A percentile compares a stretch with the other conserved stretches of the same genome.
These are phyloP conservation scores for Nitzschia sp. DNA, from an alignment of 108 stramenopile species.

Conservation along the genomic window DNA sequence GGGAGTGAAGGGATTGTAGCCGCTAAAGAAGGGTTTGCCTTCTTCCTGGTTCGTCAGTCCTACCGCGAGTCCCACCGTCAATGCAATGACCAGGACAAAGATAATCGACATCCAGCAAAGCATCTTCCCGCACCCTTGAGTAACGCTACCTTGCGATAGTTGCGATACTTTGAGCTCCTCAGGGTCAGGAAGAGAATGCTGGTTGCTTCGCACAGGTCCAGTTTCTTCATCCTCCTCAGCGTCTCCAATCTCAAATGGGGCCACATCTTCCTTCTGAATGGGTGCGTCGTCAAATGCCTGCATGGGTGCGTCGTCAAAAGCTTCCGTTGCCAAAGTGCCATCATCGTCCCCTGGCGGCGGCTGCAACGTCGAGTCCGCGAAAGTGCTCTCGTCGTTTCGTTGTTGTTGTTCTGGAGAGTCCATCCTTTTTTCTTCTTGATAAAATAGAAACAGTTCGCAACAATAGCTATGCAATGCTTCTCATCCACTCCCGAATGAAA, in stretches of 20 bases:
- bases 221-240: neutral
- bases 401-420: neutral
- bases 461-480: no score
- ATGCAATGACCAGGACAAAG: slow-evolving; percentile 13
- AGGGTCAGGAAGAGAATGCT: slow-evolving; percentile 26
- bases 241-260: slow-evolving; percentile 16
- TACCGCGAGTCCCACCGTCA: slow-evolving; percentile 15
- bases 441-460: no score
- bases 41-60: neutral
- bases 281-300: neutral
- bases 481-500: no score
- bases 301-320: neutral
- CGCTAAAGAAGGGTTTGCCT: no score
- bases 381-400: neutral
- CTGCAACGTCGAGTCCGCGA: slow-evolving; percentile 5
- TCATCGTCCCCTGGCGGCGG: neutral
- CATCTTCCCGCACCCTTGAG: neutral
- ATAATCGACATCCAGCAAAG: neutral
- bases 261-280: neutral
- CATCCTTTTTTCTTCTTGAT: no score
- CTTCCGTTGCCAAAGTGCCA: neutral
- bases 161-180: slow-evolving; percentile 30
- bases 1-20: neutral
- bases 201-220: neutral
- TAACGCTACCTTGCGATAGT: neutral